phyloP scores from a whole-genome alignment of 2,329 filamentous ascomycete genomes.

The Pseudocercospora macadamiae region DNA sequence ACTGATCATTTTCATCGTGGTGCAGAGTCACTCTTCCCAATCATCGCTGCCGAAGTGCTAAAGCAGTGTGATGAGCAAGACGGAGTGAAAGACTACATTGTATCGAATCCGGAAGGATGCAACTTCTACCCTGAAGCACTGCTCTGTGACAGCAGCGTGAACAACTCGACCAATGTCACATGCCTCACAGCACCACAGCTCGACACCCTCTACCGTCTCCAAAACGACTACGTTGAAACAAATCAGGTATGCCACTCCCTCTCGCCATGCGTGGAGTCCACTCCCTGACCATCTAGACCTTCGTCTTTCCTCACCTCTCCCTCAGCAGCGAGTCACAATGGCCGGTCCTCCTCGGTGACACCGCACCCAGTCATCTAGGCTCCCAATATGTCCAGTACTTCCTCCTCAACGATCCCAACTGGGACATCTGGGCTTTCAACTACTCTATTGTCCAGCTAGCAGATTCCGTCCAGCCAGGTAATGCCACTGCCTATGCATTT shows the following conservation, averaged over 20 bases:
- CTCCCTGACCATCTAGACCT: too few species aligned
- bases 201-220: constrained; percentile 46
- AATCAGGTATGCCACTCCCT: too few species aligned
- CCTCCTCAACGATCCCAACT: constrained; percentile 43
- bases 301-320: constrained; percentile 46
- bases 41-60: constrained; percentile 50
- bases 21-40: constrained; percentile 47
- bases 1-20: too few species aligned
- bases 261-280: too few species aligned
- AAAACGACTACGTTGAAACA: constrained; percentile 45
- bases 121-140: constrained; percentile 48
- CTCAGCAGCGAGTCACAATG: constrained; percentile 45
- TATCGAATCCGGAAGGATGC: constrained; percentile 53
- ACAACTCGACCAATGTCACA: constrained; percentile 29
- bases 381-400: constrained; percentile 48
- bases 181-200: constrained; percentile 53
- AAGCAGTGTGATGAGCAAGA: constrained; percentile 57
- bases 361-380: constrained; percentile 42
- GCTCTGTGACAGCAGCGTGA: constrained; percentile 40
- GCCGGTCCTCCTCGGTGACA: constrained; percentile 41
- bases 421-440: constrained; percentile 44
- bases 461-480: constrained; percentile 49
- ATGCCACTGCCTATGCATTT: constrained; percentile 53
- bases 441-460: constrained; percentile 45
- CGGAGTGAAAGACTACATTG: constrained; percentile 54